Evolutionary conservation across 805 yeast genomes (phyloP), one percentile per base, ranked within the genome.

Genomic region (Starmerella kuoi): DNA sequence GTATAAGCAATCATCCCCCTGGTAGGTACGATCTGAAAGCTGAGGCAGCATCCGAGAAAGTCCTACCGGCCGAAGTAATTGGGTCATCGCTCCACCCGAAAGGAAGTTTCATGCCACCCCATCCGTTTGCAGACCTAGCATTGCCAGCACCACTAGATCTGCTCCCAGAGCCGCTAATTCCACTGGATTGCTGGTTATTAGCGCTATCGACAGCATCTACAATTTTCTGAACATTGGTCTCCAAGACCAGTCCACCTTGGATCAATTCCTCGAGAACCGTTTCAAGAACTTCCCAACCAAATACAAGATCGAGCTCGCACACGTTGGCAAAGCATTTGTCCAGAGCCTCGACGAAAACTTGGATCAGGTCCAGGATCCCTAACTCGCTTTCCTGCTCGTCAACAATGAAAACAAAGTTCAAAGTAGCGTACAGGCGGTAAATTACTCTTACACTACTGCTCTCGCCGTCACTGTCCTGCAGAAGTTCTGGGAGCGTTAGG

Each of bases 171-270:
- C 34, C 6, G n/a, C 9, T 12, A n/a, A 38, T 34, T 17, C 55
- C 60, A 24, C 51, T 49, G 34, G 20, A 11, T 17, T 27, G 37
- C 28, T 49, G 52, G 14, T 49, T 45, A 41, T 62, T 62, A 12
- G 63, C 63, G 26, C 61, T 61, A 41, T 65, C 67, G 3, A 64
- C 67, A 0, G 69, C 73, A 2, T 74, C 76, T 5, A 91, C 95
- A 27, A 91, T 86, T 46, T 79, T 74, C 21, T 65, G 57, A 18
- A 86, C 84, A 51, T 79, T 84, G 2, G 97, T 87, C 58, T 91
- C 98, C 28, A 91, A 82, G 7, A 91, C 98, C 93, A 91, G 79
- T 0, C 98, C 98, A 21, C 97, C 98, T 59, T 91, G 97, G 1
- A 91, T 79, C 26, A 91, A 80, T 55, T 91, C 97, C 54, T 56